phyloP scores from a whole-genome alignment of 345 rosid species.

The Sonneratia alba region DNA sequence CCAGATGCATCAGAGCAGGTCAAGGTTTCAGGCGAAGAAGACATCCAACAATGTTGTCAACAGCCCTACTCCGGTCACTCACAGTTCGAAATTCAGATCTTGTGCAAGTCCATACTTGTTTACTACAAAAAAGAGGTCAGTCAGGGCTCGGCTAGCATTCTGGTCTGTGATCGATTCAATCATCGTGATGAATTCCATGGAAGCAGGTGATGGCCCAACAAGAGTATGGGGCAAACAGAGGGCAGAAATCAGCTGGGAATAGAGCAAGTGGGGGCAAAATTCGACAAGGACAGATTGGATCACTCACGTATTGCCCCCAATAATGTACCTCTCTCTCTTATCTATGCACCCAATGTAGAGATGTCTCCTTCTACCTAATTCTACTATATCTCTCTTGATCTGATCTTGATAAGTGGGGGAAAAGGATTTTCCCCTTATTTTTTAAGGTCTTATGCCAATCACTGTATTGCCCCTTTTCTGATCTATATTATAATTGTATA shows the following conservation, averaged over 20 bases:
- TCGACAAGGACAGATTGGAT: conserved; percentile 43
- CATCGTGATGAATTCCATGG: not conserved
- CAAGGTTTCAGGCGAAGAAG: no score
- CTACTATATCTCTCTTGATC: conserved; percentile 15
- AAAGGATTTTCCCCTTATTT: not conserved
- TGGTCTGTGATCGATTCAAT: conserved; percentile 4
- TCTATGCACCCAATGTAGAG: conserved; percentile 11
- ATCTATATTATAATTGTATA: not conserved
- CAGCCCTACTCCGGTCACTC: no score
- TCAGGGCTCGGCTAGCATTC: no score
- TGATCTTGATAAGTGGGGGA: conserved; percentile 37
- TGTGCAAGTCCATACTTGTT: no score
- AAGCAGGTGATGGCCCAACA: not conserved
- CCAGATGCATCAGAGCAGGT: no score
- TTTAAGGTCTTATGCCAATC: no score
- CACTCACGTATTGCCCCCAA: conserved; percentile 22
- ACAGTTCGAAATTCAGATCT: no score
- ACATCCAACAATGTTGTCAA: no score
- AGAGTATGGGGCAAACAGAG: conserved; percentile 10
- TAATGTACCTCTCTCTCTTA: conserved; percentile 10
- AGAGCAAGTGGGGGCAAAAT: conserved; percentile 35
- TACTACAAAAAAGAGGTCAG: no score
- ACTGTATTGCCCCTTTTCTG: no score
- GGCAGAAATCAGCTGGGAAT: conserved; percentile 30
- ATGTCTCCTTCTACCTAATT: conserved; percentile 16